These are phyloP conservation scores for Stygiomarasmius scandens DNA, from an alignment of 1,284 basidiomycete genomes.

Conservation along the genomic window DNA sequence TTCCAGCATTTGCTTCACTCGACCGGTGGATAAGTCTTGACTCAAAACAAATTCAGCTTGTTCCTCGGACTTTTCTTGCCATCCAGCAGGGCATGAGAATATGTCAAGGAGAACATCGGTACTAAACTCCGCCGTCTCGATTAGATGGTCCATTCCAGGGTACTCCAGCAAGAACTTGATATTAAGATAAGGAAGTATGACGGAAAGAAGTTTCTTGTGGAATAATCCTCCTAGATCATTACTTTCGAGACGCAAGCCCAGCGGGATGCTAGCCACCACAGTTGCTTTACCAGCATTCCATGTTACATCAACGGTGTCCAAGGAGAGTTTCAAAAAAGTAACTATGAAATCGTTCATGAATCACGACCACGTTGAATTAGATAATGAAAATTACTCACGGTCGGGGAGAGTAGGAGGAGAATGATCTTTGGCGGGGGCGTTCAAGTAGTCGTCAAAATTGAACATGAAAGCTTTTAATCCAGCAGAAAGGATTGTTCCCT, in stretches of 20 bases:
- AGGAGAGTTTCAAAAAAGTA: conserved; percentile 70
- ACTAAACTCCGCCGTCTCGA: conserved; percentile 62
- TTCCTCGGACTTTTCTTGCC: conserved; percentile 49
- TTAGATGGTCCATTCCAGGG: conserved; percentile 55
- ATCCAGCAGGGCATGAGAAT: conserved; percentile 66
- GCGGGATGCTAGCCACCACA: conserved; percentile 56
- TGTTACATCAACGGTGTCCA: conserved; percentile 57
- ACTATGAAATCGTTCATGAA: conserved; percentile 39
- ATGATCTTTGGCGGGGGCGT: conserved; percentile 79
- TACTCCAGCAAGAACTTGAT: conserved; percentile 50
- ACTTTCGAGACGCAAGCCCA: conserved; percentile 65
- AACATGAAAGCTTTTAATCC: conserved; percentile 62
- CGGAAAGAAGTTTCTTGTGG: conserved; percentile 61
- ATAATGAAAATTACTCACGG: conserved; percentile 45
- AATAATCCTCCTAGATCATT: conserved; percentile 74
- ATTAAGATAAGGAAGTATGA: conserved; percentile 53
- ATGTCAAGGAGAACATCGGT: conserved; percentile 68
- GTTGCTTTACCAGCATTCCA: conserved; percentile 57
- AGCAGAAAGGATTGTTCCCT: conserved; percentile 55
- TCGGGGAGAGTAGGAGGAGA: conserved; percentile 71
- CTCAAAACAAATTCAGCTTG: conserved; percentile 72
- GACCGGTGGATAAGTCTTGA: conserved; percentile 71
- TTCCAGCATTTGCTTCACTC: conserved; percentile 63
- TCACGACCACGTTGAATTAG: neutral
- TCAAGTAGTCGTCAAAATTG: conserved; percentile 76